Evolutionary conservation across 805 yeast genomes (phyloP).

Genomic region (Candida montana): DNA sequence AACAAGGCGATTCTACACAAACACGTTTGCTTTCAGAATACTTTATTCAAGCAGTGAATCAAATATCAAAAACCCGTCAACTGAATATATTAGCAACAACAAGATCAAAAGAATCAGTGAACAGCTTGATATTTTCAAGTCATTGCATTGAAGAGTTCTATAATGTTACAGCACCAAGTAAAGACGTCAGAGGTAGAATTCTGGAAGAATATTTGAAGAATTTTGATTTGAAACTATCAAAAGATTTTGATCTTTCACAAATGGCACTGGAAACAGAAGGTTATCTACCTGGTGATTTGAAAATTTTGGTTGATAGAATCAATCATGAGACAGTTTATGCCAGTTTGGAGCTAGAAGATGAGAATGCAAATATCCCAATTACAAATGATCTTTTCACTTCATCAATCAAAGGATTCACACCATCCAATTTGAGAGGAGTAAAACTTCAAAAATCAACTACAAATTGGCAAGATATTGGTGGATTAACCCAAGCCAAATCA

Average conservation of each 20-base stretch:
- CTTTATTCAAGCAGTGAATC: conserved; percentile 42
- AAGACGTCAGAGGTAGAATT: conserved; percentile 48
- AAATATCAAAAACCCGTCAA: conserved; percentile 34
- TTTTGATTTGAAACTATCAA: conserved; percentile 30
- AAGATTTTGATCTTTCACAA: conserved; percentile 42
- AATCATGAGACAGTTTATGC: conserved; percentile 40
- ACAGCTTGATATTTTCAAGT: conserved; percentile 53
- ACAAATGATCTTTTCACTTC: conserved; percentile 40
- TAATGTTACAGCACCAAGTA: conserved; percentile 64
- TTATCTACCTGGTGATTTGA: conserved; percentile 76
- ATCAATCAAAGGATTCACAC: conserved; percentile 66
- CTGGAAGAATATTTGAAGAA: conserved; percentile 26
- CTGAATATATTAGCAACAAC: conserved; percentile 60
- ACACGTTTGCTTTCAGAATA: conserved; percentile 64
- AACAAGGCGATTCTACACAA: conserved; percentile 51
- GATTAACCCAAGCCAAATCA: conserved; percentile 68
- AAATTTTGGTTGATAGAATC: conserved; percentile 64
- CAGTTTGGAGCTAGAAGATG: conserved; percentile 9
- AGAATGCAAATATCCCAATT: conserved; percentile 7
- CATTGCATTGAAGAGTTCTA: conserved; percentile 65
- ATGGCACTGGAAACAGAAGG: conserved; percentile 79
- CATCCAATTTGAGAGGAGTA: conserved; percentile 81
- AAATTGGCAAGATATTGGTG: conserved; percentile 89
- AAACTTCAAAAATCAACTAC: conserved; percentile 71
- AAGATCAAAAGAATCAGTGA: conserved; percentile 58